These are phyloP conservation scores for Rhizopogon vinicolor DNA, from an alignment of 768 basidiomycete species.

Conservation along the genomic window DNA sequence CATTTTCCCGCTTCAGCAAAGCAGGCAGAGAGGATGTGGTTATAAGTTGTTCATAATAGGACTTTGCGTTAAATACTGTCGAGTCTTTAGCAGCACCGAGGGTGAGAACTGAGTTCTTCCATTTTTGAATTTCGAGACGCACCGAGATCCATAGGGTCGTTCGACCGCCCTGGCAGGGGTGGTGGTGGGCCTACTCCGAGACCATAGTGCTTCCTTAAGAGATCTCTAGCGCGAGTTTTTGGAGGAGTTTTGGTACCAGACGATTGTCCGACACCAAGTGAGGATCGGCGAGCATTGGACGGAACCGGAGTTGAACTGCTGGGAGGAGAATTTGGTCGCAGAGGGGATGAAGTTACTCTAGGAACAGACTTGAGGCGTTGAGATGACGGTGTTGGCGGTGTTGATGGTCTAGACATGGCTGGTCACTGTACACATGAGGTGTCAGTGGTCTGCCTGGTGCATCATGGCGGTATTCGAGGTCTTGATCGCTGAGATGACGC, in stretches of 20 bases:
- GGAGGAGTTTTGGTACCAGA: slow-evolving; percentile 23
- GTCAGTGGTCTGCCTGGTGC: not conserved
- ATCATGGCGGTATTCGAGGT: not conserved
- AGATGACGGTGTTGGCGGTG: slow-evolving; percentile 9
- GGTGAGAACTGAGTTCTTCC: not conserved
- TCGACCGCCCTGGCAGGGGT: slow-evolving; percentile 47
- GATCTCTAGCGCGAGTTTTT: slow-evolving; percentile 65
- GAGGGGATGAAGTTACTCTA: slow-evolving; percentile 39
- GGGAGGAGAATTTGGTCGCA: slow-evolving; percentile 37
- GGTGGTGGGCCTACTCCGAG: slow-evolving; percentile 71
- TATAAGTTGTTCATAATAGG: slow-evolving; percentile 83
- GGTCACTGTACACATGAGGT: slow-evolving; percentile 3
- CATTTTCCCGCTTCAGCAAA: slow-evolving; percentile 78
- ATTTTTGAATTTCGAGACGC: slow-evolving; percentile 12
- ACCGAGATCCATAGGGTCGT: slow-evolving; percentile 84
- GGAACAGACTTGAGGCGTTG: slow-evolving; percentile 23
- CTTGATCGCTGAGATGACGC: slow-evolving; percentile 4
- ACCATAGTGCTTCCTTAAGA: slow-evolving; percentile 85
- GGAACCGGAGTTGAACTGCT: slow-evolving; percentile 10
- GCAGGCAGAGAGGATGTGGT: slow-evolving; percentile 71
- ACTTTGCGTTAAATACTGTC: slow-evolving; percentile 72
- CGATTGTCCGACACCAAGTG: slow-evolving; percentile 13
- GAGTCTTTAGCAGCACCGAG: slow-evolving; percentile 50
- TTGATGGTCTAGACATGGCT: not conserved
- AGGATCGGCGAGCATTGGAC: slow-evolving; percentile 9